phyloP scores from a whole-genome alignment of 1,139 yeast genomes.

The Kodamaea anthophila region DNA sequence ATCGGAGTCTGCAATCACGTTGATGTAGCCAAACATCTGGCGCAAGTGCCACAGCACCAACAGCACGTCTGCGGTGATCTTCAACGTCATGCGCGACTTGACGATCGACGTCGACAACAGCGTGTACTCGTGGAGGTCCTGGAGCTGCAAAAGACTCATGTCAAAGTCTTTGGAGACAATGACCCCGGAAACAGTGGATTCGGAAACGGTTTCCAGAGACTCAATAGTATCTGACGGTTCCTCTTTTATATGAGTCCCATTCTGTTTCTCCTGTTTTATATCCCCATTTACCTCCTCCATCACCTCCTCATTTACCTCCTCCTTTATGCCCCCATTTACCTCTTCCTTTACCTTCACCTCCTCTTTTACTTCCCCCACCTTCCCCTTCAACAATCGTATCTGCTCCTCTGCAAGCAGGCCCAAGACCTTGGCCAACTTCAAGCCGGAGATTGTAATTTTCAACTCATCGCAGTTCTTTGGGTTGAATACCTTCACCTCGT shows the following conservation, averaged over 20 bases:
- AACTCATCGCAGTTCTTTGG: slow-evolving; percentile 89
- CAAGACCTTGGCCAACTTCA: slow-evolving; percentile 78
- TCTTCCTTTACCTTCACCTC: slow-evolving; percentile 6
- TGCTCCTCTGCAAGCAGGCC: slow-evolving; percentile 66
- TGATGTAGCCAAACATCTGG: slow-evolving; percentile 90
- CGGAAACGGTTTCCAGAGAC: slow-evolving; percentile 14
- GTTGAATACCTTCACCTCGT: slow-evolving; percentile 87
- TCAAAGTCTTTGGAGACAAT: slow-evolving; percentile 89
- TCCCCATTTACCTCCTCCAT: slow-evolving; percentile 5
- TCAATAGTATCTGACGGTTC: slow-evolving; percentile 10
- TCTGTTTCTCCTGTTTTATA: slow-evolving; percentile 10
- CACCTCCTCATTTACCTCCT: slow-evolving; percentile 6
- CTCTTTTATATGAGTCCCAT: slow-evolving; percentile 6
- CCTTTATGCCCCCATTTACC: slow-evolving; percentile 2
- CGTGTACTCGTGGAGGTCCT: slow-evolving; percentile 84
- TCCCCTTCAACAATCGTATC: slow-evolving; percentile 24
- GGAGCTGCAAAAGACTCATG: slow-evolving; percentile 70
- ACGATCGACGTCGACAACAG: slow-evolving; percentile 82
- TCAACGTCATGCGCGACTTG: slow-evolving; percentile 71
- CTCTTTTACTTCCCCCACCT: slow-evolving; percentile 13
- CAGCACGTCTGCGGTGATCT: slow-evolving; percentile 75
- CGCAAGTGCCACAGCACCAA: slow-evolving; percentile 83
- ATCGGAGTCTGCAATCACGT: slow-evolving; percentile 56
- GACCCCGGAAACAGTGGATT: slow-evolving; percentile 70
- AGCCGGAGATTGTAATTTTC: slow-evolving; percentile 70